A percentile compares a stretch with the other conserved stretches of the same genome.
These are phyloP conservation scores for Xylona heveae DNA, from an alignment of 495 filamentous ascomycete genomes.

Conservation along the genomic window DNA sequence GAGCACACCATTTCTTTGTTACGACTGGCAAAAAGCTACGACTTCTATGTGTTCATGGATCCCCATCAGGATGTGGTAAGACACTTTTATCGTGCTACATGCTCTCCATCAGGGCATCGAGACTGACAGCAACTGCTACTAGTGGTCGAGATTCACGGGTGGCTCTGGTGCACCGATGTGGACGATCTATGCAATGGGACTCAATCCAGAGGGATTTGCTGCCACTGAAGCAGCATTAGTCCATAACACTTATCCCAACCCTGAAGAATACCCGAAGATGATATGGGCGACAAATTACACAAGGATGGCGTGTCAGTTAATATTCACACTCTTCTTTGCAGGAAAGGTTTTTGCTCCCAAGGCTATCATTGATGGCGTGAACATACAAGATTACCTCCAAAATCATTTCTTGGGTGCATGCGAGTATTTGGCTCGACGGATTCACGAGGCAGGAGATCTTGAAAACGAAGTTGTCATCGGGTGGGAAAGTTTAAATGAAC, in stretches of 20 bases:
- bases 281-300: conserved; percentile 97
- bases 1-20: conserved; percentile 71
- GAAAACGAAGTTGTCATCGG: conserved; percentile 79
- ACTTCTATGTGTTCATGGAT: conserved; percentile 94
- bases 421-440: conserved; percentile 57
- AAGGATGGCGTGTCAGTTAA: conserved; percentile 66
- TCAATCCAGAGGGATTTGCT: conserved; percentile 68
- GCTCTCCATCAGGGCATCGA: background rate
- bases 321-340: conserved; percentile 88
- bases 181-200: conserved; percentile 84
- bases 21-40: conserved; percentile 66
- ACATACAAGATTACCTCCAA: conserved; percentile 93
- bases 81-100: background rate
- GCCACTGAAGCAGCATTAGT: conserved; percentile 83
- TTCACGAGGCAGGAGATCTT: conserved; percentile 78
- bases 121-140: conserved; percentile 7
- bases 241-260: conserved; percentile 83
- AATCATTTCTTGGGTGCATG: conserved; percentile 65
- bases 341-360: conserved; percentile 91
- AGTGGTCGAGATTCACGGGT: conserved; percentile 89
- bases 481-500: conserved; percentile 92
- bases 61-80: conserved; percentile 88
- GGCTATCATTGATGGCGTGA: conserved; percentile 80
- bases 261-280: conserved; percentile 87
- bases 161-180: conserved; percentile 95